A percentile compares a stretch with the other conserved stretches of the same genome.
Evolutionary conservation across 2,329 filamentous ascomycete genomes (phyloP).

Genomic region (Pezicula neosporulosa): DNA sequence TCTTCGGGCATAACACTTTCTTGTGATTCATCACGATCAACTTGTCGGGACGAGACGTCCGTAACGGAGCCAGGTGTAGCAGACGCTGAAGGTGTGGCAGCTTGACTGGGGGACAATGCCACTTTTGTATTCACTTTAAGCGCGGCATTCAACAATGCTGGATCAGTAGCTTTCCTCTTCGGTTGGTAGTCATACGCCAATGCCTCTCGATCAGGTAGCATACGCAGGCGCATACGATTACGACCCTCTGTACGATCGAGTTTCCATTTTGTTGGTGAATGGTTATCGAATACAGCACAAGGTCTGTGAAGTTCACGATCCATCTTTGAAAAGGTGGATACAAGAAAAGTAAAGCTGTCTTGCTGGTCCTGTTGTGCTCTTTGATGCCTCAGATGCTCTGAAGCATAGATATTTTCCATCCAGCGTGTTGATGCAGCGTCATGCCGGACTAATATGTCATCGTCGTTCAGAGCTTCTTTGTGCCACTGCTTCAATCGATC

Average conservation of each 20-base stretch:
- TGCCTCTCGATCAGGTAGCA: constrained; percentile 72
- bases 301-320: constrained; percentile 74
- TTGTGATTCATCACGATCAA: constrained; percentile 9
- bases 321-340: constrained; percentile 73
- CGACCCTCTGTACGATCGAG: constrained; percentile 93
- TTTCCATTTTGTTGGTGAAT: constrained; percentile 72
- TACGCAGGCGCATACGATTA: constrained; percentile 87
- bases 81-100: background rate
- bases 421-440: constrained; percentile 84
- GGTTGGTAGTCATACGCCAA: constrained; percentile 76
- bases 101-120: constrained; percentile 1
- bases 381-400: constrained; percentile 90
- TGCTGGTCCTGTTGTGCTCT: constrained; percentile 88
- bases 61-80: constrained; percentile 9
- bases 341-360: constrained; percentile 78
- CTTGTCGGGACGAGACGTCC: constrained; percentile 11
- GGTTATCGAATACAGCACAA: constrained; percentile 73
- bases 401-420: constrained; percentile 92
- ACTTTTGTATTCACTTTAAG: constrained; percentile 31
- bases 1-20: constrained; percentile 57
- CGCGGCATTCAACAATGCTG: constrained; percentile 28
- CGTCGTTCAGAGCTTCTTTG: constrained; percentile 60
- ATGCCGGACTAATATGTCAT: constrained; percentile 75
- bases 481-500: constrained; percentile 83
- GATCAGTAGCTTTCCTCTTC: constrained; percentile 63